Conservation (phyloP, 495 filamentous ascomycete genomes). For the Neurospora cerealis region DNA sequence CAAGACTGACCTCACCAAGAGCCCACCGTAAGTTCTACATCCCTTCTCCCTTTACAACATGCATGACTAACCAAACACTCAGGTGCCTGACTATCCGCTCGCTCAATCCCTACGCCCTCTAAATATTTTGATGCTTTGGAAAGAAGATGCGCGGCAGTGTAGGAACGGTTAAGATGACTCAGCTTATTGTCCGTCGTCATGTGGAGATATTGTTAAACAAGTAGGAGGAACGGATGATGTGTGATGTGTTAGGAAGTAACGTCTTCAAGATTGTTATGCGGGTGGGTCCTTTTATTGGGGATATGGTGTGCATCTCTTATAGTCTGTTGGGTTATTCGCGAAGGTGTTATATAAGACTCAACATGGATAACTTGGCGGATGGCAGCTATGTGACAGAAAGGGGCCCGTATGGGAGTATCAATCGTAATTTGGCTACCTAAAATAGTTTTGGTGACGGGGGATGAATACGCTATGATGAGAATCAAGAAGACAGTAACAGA, state of each 20-base stretch:
- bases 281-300: not conserved
- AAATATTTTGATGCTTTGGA: slow-evolving; percentile 8
- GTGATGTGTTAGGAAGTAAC: not conserved
- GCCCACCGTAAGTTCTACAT: slow-evolving; percentile 74
- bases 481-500: not conserved
- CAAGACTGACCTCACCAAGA: slow-evolving; percentile 97
- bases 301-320: not conserved
- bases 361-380: not conserved
- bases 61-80: slow-evolving; percentile 27
- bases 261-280: not conserved
- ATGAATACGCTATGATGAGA: not conserved
- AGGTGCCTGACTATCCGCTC: slow-evolving; percentile 97
- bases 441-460: not conserved
- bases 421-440: not conserved
- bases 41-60: not conserved
- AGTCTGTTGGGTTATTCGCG: not conserved
- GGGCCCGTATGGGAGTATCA: not conserved
- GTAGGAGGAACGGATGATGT: not conserved
- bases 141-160: not conserved
- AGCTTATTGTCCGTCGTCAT: not conserved
- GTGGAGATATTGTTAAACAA: not conserved
- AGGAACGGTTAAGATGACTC: not conserved
- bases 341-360: not conserved
- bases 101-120: slow-evolving; percentile 92
- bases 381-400: not conserved